Percentiles rank a stretch among this genome's conserved stretches.
phyloP scores from a whole-genome alignment of 2,329 filamentous ascomycete genomes.

The Teratosphaeria zuluensis region DNA sequence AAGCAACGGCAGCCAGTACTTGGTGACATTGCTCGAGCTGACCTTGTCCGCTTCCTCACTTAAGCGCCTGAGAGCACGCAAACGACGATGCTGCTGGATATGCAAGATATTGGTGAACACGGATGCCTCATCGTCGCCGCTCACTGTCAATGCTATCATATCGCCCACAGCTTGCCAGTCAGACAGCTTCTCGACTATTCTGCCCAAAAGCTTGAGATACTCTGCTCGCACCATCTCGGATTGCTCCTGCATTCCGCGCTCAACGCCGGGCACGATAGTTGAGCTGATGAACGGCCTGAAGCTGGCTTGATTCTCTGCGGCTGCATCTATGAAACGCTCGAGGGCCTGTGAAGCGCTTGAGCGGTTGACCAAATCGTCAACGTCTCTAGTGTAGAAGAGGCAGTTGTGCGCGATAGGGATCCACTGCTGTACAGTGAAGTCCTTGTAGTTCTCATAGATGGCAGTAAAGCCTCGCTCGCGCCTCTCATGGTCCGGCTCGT shows the following conservation, averaged over 20 bases:
- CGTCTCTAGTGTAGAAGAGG: conserved; percentile 73
- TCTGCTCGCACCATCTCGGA: conserved; percentile 82
- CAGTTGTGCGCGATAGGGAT: conserved; percentile 80
- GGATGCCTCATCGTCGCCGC: conserved; percentile 65
- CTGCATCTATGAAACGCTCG: conserved; percentile 61
- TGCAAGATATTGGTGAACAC: conserved; percentile 93
- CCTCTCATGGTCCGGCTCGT: conserved; percentile 80
- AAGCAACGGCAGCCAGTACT: conserved; percentile 81
- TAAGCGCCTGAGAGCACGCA: conserved; percentile 72
- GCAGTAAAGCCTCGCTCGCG: conserved; percentile 66
- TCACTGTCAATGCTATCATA: conserved; percentile 59
- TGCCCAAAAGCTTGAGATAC: conserved; percentile 68
- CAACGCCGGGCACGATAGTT: conserved; percentile 65
- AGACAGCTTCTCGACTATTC: conserved; percentile 62
- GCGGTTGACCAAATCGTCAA: conserved; percentile 80
- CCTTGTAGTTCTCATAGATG: conserved; percentile 56
- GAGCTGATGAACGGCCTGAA: conserved; percentile 47
- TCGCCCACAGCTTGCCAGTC: conserved; percentile 63
- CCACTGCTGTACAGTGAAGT: conserved; percentile 68
- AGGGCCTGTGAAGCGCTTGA: conserved; percentile 73
- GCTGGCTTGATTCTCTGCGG: conserved; percentile 43
- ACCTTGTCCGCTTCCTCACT: conserved; percentile 59
- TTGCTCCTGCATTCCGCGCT: conserved; percentile 59
- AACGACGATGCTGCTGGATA: conserved; percentile 75
- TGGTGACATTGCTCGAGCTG: conserved; percentile 66